phyloP scores from a whole-genome alignment of 495 filamentous ascomycete genomes.

The Rhizodiscina lignyota region DNA sequence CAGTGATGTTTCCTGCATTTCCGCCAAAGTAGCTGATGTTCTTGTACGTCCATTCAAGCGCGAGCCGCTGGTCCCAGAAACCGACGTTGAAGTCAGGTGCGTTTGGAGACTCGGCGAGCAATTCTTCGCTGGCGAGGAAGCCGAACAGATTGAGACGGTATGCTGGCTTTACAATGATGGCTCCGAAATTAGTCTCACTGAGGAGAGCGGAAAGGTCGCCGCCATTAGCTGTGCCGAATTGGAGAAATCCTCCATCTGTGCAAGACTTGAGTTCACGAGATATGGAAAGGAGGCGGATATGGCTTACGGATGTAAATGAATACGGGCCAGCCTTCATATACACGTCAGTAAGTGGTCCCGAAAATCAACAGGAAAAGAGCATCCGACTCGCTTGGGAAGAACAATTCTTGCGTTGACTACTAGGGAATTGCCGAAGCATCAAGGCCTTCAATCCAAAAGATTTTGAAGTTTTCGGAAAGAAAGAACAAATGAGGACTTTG shows the following conservation, averaged over 20 bases:
- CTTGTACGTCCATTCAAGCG: slow-evolving; percentile 24
- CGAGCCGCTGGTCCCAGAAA: slow-evolving; percentile 25
- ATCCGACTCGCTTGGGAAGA: no score
- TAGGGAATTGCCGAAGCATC: no score
- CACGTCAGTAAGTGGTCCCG: neutral
- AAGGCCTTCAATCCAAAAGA: no score
- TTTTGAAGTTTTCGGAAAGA: no score
- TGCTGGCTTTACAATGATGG: slow-evolving; percentile 20
- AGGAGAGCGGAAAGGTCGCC: slow-evolving; percentile 13
- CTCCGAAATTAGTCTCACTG: slow-evolving; percentile 16
- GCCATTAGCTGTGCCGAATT: slow-evolving; percentile 34
- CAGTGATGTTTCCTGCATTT: slow-evolving; percentile 20
- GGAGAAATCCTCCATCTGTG: slow-evolving; percentile 39
- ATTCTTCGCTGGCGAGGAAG: slow-evolving; percentile 18
- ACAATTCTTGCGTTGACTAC: no score
- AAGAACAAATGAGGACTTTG: no score
- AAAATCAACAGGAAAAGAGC: no score
- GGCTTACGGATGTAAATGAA: slow-evolving; percentile 23
- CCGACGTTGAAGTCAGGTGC: slow-evolving; percentile 17
- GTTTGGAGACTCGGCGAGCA: slow-evolving; percentile 9
- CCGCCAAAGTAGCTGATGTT: slow-evolving; percentile 22
- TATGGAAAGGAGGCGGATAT: neutral
- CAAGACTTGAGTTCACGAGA: neutral
- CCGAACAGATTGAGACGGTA: slow-evolving; percentile 25
- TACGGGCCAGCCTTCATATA: slow-evolving; percentile 20